A percentile compares a stretch with the other conserved stretches of the same genome.
Evolutionary conservation across 768 basidiomycete species (phyloP).

Genomic region (Suillus occidentalis): DNA sequence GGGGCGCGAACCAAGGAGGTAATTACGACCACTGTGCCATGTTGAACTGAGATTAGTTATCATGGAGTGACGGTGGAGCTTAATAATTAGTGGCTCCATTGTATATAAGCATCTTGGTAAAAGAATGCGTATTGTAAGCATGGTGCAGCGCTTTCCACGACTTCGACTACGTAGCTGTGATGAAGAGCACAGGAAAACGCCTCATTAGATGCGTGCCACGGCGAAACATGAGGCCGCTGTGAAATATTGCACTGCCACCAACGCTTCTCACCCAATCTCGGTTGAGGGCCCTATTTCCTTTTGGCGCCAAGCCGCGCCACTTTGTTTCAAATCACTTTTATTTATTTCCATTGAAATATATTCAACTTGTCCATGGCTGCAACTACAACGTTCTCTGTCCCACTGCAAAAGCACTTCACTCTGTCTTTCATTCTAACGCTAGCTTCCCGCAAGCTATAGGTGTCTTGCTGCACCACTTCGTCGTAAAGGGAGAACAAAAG

Average conservation of each 20-base stretch:
- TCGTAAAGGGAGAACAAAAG: slow-evolving; percentile 20
- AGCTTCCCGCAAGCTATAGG: neutral
- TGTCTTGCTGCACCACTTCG: neutral
- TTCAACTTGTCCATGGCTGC: neutral
- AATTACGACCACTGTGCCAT: slow-evolving; percentile 32
- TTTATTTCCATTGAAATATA: neutral
- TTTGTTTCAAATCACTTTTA: neutral
- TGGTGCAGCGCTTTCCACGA: neutral
- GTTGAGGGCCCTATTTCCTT: neutral
- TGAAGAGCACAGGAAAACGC: neutral
- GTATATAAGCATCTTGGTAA: neutral
- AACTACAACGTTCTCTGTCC: neutral
- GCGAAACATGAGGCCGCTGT: slow-evolving; percentile 3
- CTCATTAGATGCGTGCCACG: neutral
- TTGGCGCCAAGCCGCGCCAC: neutral
- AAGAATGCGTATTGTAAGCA: neutral
- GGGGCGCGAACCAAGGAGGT: slow-evolving; percentile 56
- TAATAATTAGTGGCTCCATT: neutral
- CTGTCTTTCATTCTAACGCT: neutral
- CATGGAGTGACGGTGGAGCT: neutral
- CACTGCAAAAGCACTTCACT: neutral
- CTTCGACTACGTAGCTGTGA: neutral
- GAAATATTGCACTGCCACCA: neutral
- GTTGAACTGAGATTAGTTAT: slow-evolving; percentile 12
- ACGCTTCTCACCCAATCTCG: neutral